These are phyloP conservation scores for Nannochloropsis oceanica DNA, from an alignment of 108 stramenopile genomes.

Conservation along the genomic window DNA sequence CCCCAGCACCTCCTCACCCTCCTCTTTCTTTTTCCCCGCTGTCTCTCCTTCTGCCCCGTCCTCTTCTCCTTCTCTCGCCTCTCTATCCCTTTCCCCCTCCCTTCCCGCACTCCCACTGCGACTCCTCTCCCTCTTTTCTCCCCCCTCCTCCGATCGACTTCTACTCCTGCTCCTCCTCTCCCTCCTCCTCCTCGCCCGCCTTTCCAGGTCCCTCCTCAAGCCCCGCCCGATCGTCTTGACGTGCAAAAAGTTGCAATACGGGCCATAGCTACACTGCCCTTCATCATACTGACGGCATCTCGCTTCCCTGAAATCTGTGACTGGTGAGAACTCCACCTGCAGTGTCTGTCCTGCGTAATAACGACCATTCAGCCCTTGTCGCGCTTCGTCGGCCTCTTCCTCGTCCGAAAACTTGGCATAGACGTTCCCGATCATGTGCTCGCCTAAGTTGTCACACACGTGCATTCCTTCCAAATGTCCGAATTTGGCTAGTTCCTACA, in stretches of 20 bases:
- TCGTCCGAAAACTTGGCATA: slow-evolving; percentile 85
- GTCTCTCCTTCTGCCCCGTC: neutral
- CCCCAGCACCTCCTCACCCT: neutral
- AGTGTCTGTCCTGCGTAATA: slow-evolving; percentile 77
- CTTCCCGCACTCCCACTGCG: neutral
- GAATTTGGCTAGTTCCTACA: slow-evolving; percentile 68
- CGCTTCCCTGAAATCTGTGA: slow-evolving; percentile 87
- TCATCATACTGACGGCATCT: slow-evolving; percentile 84
- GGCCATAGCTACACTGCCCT: slow-evolving; percentile 60
- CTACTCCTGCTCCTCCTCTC: neutral
- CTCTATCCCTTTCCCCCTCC: neutral
- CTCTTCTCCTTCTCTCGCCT: neutral
- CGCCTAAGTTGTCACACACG: slow-evolving; percentile 93
- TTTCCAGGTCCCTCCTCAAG: slow-evolving; percentile 16
- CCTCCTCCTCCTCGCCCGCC: neutral
- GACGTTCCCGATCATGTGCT: slow-evolving; percentile 87
- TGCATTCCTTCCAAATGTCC: slow-evolving; percentile 81
- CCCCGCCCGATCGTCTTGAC: slow-evolving; percentile 26
- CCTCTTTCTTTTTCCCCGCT: neutral
- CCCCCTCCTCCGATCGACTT: neutral
- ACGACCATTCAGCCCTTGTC: slow-evolving; percentile 68
- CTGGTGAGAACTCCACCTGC: slow-evolving; percentile 80
- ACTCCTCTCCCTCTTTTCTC: neutral
- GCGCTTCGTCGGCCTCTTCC: slow-evolving; percentile 79
- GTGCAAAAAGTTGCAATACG: slow-evolving; percentile 98